phyloP scores from a whole-genome alignment of 1,284 basidiomycete genomes.

The Vanrija humicola region DNA sequence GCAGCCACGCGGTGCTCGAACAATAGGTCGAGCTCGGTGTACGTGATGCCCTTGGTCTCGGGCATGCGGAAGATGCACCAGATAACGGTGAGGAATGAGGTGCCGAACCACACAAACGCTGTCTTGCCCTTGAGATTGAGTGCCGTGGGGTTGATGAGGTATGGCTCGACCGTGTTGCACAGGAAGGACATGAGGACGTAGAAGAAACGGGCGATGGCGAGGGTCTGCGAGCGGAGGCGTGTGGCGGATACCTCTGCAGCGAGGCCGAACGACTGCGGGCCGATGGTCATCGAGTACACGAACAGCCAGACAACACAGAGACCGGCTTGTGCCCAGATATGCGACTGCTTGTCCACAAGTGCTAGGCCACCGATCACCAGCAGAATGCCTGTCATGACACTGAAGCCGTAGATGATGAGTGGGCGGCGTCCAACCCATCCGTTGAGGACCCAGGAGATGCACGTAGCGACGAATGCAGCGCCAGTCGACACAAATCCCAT shows the following conservation, averaged over 20 bases:
- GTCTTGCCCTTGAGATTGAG: neutral
- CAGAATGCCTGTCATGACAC: constrained; percentile 44
- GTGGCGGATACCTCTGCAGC: constrained; percentile 48
- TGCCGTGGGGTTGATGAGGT: neutral
- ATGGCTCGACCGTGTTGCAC: neutral
- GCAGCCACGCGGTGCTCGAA: constrained; percentile 26
- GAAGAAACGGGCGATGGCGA: neutral
- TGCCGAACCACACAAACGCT: neutral
- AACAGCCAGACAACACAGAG: constrained; percentile 13
- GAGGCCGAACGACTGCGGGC: constrained; percentile 37
- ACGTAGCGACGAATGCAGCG: neutral
- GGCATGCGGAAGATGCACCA: constrained; percentile 34
- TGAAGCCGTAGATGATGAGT: constrained; percentile 32
- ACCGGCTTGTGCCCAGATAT: neutral
- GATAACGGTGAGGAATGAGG: no score
- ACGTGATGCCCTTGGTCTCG: constrained; percentile 18
- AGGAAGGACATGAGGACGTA: neutral
- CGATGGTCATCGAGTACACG: constrained; percentile 18
- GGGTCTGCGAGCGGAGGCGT: constrained; percentile 30
- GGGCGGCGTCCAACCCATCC: constrained; percentile 12
- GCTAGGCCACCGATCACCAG: constrained; percentile 45
- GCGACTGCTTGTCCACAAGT: neutral
- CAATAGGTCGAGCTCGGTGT: constrained; percentile 27
- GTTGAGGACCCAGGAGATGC: neutral
- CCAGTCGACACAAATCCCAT: neutral